Evolutionary conservation across 495 filamentous ascomycete genomes (phyloP), one percentile per base, ranked within the genome.

Genomic region (Penicillium riverlandense): DNA sequence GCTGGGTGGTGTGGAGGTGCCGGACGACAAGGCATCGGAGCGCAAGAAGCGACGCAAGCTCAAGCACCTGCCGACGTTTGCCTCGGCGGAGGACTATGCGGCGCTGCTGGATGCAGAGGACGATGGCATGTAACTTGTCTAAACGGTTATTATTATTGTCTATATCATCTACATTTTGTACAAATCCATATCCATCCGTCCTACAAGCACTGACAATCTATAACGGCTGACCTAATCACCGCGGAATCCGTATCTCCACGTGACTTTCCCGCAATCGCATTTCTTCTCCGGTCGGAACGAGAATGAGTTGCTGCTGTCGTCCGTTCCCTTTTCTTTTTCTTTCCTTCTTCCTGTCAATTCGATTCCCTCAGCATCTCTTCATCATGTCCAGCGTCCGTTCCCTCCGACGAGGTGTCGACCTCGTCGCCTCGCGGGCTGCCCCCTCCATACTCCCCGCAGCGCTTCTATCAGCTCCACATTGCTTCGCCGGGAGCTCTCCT

Each of bases 11-110:
- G 63, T 61, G 45, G 65, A 34, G 12, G 49, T 55, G 7, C 67
- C 66, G 37, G 61, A 63, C 30, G 61, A 75, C 47, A 71, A 71
- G 41, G 65, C 70, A 41, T 74, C 69, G 48, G 72, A 76, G 48
- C 82, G 79, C 63, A 79, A 74, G 61, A 88, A 85, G 71, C 79
- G 72, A 55, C 83, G 83, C 76, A 89, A 90, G 76, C 67, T 97
- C 56, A 94, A 86, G 74, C 76, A 78, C 50, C 70, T 98, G 49
- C 92, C 92, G 4, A 94, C 80, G 0, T 98, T 97, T 69, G 92
- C 94, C 14, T 90, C 85, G 29, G 83, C 74, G 13, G 92, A 97
- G 14, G 94, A 98, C 55, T 97, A 97, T 65, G 91, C 89, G 16
- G 84, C 84, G 49, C 75, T 96, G 72, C 58, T 98, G 53, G 86